Evolutionary conservation across 148 eudicot species (phyloP), one percentile per base, ranked within the genome.

Genomic region (Amaranthus hypochondriacus): DNA sequence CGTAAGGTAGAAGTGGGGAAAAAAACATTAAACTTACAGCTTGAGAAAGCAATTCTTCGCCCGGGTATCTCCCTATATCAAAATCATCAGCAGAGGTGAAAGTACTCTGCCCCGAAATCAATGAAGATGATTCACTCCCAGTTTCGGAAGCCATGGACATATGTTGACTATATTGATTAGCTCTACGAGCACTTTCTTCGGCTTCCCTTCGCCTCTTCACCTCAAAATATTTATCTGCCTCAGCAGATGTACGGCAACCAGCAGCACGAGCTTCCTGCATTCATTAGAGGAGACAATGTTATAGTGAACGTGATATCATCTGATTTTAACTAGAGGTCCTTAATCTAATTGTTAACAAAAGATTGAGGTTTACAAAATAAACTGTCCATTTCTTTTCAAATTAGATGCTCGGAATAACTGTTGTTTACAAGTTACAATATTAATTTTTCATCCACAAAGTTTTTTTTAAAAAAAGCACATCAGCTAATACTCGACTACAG

Each of bases 251-350:
- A 69, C 86, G 86, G 73, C 97, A 92, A 59, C 97, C 96, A 78
- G 91, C 91, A 81, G 89, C 91, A 76, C 91, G 85, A 78, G 97
- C 97, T 62, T 88, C 96, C 97, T 92, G 80, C 72, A 86, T 72
- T 67, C 48, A 49, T 68, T 12, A 68, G 1, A 11, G 51, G 59
- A 67, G 48, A 10, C 52, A 2, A 50, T 18, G 15, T n/a, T 9
- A 57, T 4, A 39, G 4, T 12, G 14, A 64, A 57, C 9, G 49
- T 13, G 4, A 58, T 13, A 6, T 51, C 52, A 9, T 53, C 62
- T 13, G 13, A 64, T 10, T 44, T 52, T 46, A 62, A 58, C 59
- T 13, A 59, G 15, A 73, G n/a, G 14, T 52, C 61, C n/a, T 48
- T 3, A 61, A 69, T 53, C 21, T 13, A 13, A 58, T 11, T 18